Conservation (phyloP, 805 yeast species). For the Yarrowia bubula region DNA sequence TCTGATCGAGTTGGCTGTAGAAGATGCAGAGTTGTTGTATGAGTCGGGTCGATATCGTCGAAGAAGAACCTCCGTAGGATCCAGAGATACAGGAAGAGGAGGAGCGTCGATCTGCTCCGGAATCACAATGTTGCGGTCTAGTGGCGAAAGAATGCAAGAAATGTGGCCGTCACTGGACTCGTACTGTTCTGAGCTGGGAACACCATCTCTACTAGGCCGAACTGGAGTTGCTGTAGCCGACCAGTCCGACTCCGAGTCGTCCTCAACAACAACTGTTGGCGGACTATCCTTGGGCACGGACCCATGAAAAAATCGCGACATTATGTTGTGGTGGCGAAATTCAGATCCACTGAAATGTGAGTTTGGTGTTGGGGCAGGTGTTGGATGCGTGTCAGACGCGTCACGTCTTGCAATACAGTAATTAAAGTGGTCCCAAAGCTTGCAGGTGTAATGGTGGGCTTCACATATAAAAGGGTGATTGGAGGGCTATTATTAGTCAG, state of each 20-base stretch:
- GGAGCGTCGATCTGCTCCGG: neutral
- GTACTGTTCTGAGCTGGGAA: constrained; percentile 21
- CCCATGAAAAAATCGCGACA: constrained; percentile 3
- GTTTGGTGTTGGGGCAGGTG: neutral
- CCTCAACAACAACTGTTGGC: neutral
- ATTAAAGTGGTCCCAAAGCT: neutral
- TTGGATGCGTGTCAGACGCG: constrained; percentile 14
- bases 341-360: neutral
- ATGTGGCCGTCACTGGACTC: constrained; percentile 23
- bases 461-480: neutral
- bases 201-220: neutral
- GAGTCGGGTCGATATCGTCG: constrained; percentile 4
- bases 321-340: neutral
- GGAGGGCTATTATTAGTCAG: too few relatives aligned
- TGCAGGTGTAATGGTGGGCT: neutral
- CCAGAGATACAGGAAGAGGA: neutral
- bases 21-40: neutral
- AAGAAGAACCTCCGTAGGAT: neutral
- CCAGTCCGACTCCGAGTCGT: neutral
- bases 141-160: constrained; percentile 21
- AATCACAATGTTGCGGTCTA: neutral
- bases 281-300: constrained; percentile 8
- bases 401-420: constrained; percentile 5
- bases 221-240: neutral
- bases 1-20: neutral